Evolutionary conservation across 345 rosid species (phyloP).

Genomic region (Lepidium aucheri): DNA sequence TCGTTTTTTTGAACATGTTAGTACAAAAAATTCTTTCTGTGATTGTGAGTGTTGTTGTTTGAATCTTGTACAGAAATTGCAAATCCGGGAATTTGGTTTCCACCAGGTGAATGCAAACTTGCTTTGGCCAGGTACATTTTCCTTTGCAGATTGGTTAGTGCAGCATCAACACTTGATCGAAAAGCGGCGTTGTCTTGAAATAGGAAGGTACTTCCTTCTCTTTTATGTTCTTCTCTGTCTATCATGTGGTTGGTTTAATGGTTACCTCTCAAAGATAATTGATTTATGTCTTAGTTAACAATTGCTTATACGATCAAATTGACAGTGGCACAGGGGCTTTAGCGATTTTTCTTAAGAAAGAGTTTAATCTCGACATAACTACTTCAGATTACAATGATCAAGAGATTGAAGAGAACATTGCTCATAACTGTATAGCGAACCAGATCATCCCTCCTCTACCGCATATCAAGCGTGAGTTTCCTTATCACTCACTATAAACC

Average conservation of each 20-base stretch:
- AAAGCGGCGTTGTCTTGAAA: constrained; percentile 65
- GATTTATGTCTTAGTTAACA: not conserved
- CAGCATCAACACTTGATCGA: constrained; percentile 37
- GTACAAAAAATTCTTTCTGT: not conserved
- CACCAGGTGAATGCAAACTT: constrained; percentile 94
- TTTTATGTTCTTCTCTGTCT: not conserved
- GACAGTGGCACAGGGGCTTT: constrained; percentile 93
- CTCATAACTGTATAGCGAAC: constrained; percentile 66
- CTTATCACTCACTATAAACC: not conserved
- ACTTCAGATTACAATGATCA: constrained; percentile 82
- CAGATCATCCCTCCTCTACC: constrained; percentile 67
- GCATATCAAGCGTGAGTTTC: constrained; percentile 73
- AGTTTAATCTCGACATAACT: constrained; percentile 65
- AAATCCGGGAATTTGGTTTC: constrained; percentile 74
- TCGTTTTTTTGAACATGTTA: not conserved
- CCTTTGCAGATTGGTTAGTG: constrained; percentile 87
- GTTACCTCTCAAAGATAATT: not conserved
- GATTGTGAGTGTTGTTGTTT: constrained; percentile 8
- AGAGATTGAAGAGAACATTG: constrained; percentile 90
- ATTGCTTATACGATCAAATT: constrained; percentile 2
- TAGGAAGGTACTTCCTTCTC: constrained; percentile 60
- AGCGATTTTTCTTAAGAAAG: constrained; percentile 69
- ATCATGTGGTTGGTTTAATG: not conserved
- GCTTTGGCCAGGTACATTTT: constrained; percentile 95
- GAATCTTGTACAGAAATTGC: constrained; percentile 50